A percentile compares a stretch with the other conserved stretches of the same genome.
Conservation (phyloP, 805 yeast species). For the Monosporozyma aquatica region DNA sequence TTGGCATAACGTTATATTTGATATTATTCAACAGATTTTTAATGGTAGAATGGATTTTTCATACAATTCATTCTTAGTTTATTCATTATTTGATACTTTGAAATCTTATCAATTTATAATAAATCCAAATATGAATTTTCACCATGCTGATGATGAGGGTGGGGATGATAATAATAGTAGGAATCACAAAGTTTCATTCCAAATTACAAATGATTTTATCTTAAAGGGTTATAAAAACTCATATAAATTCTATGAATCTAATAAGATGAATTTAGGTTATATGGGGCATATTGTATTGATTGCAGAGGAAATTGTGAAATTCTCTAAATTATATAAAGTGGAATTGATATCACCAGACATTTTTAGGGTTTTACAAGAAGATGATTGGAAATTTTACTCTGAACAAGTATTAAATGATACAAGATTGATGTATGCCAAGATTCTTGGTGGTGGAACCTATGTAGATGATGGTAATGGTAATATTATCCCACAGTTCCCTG, state of each 20-base stretch:
- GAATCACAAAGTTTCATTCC: conserved; percentile 28
- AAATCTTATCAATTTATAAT: conserved; percentile 1
- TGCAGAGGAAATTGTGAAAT: conserved; percentile 91
- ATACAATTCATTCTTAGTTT: conserved; percentile 65
- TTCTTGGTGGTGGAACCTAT: conserved; percentile 27
- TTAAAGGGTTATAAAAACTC: conserved; percentile 54
- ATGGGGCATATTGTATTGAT: conserved; percentile 91
- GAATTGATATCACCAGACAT: conserved; percentile 27
- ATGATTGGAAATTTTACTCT: conserved; percentile 23
- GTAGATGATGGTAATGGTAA: conserved; percentile 22
- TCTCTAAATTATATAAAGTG: conserved; percentile 36
- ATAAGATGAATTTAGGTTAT: conserved; percentile 71
- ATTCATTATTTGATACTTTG: conserved; percentile 19
- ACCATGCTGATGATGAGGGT: background rate
- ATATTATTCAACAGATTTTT: conserved; percentile 84
- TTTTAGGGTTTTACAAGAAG: conserved; percentile 14
- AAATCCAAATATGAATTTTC: background rate
- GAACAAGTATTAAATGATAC: conserved; percentile 26
- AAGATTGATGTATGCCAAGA: conserved; percentile 27
- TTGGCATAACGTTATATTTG: conserved; percentile 92
- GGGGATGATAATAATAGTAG: too few species aligned
- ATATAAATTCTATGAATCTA: conserved; percentile 48
- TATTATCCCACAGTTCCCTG: conserved; percentile 17
- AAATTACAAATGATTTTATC: conserved; percentile 47
- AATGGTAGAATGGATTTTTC: conserved; percentile 80